These are phyloP conservation scores for Phytopythium mirpurense DNA, from an alignment of 352 stramenopile genomes.

Conservation along the genomic window DNA sequence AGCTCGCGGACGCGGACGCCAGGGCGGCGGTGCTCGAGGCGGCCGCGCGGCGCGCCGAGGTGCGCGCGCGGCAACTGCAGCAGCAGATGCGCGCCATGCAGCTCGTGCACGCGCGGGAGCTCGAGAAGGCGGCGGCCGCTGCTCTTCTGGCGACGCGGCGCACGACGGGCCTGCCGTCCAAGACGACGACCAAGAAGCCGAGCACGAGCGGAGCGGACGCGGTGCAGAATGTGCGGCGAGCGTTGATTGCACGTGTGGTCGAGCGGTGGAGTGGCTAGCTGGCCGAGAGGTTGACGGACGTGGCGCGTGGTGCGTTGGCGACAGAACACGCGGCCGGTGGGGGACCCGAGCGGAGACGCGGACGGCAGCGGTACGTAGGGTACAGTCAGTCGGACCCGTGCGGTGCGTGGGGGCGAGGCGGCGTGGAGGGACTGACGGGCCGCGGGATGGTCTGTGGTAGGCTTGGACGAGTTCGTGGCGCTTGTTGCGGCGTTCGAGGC, in stretches of 20 bases:
- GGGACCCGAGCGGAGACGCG: neutral
- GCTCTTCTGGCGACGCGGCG: too few relatives aligned
- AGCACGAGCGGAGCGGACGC: neutral
- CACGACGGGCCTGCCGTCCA: too few relatives aligned
- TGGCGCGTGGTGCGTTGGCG: neutral
- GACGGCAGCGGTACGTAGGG: neutral
- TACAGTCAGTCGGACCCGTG: neutral
- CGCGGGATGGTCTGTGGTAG: conserved; percentile 11
- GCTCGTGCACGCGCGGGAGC: conserved; percentile 36
- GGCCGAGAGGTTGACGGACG: neutral
- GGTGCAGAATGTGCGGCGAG: too few relatives aligned
- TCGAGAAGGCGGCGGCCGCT: conserved; percentile 22
- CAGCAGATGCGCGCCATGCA: conserved; percentile 57
- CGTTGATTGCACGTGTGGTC: too few relatives aligned
- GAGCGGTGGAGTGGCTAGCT: too few relatives aligned
- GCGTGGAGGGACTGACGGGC: neutral
- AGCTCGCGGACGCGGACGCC: conserved; percentile 34
- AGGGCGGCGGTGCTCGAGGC: conserved; percentile 13
- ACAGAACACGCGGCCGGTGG: neutral
- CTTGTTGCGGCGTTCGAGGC: conserved; percentile 36
- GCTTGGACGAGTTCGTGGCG: conserved; percentile 52
- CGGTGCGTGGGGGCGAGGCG: too few relatives aligned
- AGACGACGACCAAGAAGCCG: conserved; percentile 5
- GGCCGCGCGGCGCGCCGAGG: conserved; percentile 16
- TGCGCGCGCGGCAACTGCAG: conserved; percentile 29